These are phyloP conservation scores for Chiua sp. DNA, from an alignment of 1,284 basidiomycete species.

Conservation along the genomic window DNA sequence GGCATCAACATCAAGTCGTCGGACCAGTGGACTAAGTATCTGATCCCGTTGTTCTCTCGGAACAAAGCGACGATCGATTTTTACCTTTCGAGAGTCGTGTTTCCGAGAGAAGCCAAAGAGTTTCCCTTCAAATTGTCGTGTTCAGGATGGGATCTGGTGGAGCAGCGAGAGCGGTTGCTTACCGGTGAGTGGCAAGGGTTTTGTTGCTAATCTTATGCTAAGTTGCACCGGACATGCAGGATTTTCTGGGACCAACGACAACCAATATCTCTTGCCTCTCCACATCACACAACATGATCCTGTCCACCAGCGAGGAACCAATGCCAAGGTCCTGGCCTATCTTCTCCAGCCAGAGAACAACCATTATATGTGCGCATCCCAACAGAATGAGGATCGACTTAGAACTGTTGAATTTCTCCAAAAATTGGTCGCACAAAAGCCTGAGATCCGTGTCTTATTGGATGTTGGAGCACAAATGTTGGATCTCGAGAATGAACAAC, in stretches of 20 bases:
- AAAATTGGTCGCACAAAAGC: constrained; percentile 38
- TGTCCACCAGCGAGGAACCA: constrained; percentile 4
- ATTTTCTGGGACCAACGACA: constrained; percentile 4
- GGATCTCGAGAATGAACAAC: constrained; percentile 49
- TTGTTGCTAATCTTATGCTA: not conserved
- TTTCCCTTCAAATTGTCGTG: constrained; percentile 53
- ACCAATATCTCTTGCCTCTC: constrained; percentile 2
- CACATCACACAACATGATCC: constrained; percentile 1
- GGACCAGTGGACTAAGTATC: constrained; percentile 35
- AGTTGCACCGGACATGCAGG: not conserved
- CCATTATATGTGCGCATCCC: constrained; percentile 40
- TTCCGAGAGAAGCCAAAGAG: constrained; percentile 44
- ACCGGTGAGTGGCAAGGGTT: constrained; percentile 22
- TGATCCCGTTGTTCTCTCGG: constrained; percentile 43
- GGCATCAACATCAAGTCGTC: constrained; percentile 50
- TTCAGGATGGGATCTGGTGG: constrained; percentile 60
- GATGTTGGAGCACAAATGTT: constrained; percentile 65
- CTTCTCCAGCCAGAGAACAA: constrained; percentile 43
- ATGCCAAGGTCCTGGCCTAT: constrained; percentile 4
- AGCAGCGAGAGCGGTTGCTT: constrained; percentile 35
- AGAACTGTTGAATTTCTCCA: constrained; percentile 42
- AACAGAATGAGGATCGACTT: constrained; percentile 24
- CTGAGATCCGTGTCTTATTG: constrained; percentile 50
- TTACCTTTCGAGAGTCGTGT: constrained; percentile 44
- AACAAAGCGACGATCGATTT: constrained; percentile 54